Evolutionary conservation across 352 stramenopile species (phyloP), one percentile per base, ranked within the genome.

Genomic region (Pythium coloratum): DNA sequence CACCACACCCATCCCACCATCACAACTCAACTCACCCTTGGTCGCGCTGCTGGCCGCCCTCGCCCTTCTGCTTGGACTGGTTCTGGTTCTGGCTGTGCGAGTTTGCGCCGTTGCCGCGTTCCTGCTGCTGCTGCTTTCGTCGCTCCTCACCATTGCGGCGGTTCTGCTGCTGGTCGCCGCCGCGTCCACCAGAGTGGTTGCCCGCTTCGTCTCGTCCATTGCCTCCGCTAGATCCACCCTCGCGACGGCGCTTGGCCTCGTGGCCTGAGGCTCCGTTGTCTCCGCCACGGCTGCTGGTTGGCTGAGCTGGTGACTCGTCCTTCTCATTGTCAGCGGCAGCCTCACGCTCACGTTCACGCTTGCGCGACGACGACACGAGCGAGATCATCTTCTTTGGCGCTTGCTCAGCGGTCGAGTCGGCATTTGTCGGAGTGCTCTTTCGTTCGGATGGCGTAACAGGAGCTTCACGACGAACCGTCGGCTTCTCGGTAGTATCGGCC

Each of bases 331-430:
- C 46, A 14, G 20, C 20, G n/a, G 46, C 46, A 30, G 36, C 51
- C 3, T 60, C 57, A n/a, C 38, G 42, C 5, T 24, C 20, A 24
- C 20, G 20, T 42, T 92, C 86, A 14, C 86, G 80, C 72, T 94
- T 92, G 32, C 84, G 83, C 8, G 78, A 81, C 28, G 77, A 80
- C 14, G 83, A 87, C 51, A 91, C 81, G 12, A 94, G 71, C 51
- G 86, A 92, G 55, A 94, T 82, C 18, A 94, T 94, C 62, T 94
- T 94, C 30, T 83, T 75, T 28, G 24, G 30, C 18, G 57, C 59
- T n/a, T 16, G 34, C 38, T 67, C 63, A n/a, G 18, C 26, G 34
- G 10, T 62, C 59, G 26, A 61, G 6, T 72, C n/a, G 40, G 75
- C 20, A 46, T 80, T 63, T 16, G 46, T 68, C 8, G 42, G 47